phyloP scores from a whole-genome alignment of 371 early-diverging fungal genomes.

The Mucor saturninus region DNA sequence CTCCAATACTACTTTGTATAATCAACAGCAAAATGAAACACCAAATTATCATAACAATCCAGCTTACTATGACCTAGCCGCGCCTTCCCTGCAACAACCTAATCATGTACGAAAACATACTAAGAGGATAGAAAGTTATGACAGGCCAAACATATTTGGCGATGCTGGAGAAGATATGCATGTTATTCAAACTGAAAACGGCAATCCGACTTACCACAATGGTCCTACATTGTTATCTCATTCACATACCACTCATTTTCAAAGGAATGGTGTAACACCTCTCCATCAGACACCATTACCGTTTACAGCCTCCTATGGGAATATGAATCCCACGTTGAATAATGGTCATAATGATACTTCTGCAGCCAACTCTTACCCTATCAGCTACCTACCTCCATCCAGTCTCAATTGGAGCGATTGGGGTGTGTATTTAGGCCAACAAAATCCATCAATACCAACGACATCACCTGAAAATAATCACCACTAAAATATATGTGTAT shows the following conservation, averaged over 20 bases:
- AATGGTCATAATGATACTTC: background rate
- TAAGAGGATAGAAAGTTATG: background rate
- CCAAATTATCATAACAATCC: background rate
- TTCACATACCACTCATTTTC: background rate
- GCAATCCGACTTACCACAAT: background rate
- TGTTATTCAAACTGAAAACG: background rate
- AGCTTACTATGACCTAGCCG: background rate
- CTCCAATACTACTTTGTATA: conserved; percentile 4
- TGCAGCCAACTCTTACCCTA: background rate
- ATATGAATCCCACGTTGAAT: background rate
- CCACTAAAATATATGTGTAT: background rate
- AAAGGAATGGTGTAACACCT: conserved; percentile 7
- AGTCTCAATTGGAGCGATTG: conserved; percentile 31
- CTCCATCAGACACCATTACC: background rate
- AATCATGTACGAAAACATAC: background rate
- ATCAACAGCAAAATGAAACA: background rate
- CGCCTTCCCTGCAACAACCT: background rate
- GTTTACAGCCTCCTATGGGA: background rate
- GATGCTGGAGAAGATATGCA: background rate
- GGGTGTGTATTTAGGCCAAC: conserved; percentile 26
- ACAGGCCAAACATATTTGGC: background rate
- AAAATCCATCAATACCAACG: background rate
- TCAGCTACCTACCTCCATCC: conserved; percentile 15
- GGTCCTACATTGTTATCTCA: conserved; percentile 13
- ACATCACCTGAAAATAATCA: background rate